Conservation (phyloP, 306 rosid genomes). For the Clitoria ternatea region DNA sequence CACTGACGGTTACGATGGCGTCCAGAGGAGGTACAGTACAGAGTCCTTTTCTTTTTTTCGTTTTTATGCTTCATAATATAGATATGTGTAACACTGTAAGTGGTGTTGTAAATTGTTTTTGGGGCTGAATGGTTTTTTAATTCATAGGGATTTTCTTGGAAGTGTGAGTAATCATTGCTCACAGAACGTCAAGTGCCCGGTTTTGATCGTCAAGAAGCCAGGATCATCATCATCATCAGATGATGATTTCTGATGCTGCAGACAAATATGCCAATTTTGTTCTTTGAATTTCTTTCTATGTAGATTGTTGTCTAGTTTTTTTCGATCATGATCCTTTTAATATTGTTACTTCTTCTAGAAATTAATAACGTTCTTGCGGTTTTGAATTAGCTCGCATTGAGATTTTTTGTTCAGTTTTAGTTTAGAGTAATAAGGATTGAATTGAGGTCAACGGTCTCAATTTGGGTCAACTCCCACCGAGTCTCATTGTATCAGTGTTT, state of each 20-base stretch:
- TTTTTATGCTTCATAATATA: neutral
- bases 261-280: neutral
- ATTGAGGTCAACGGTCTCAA: neutral
- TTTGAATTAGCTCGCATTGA: too few relatives aligned
- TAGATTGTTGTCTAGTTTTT: too few relatives aligned
- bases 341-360: neutral
- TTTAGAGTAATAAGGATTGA: neutral
- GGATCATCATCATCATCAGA: too few relatives aligned
- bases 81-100: neutral
- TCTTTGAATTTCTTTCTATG: neutral
- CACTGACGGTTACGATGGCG: constrained; percentile 52
- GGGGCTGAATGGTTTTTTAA: too few relatives aligned
- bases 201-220: constrained; percentile 69
- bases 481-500: neutral
- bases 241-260: neutral
- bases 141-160: constrained; percentile 60
- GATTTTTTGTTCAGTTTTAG: too few relatives aligned
- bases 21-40: constrained; percentile 51
- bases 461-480: neutral
- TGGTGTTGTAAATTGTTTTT: neutral
- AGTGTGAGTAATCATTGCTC: constrained; percentile 78
- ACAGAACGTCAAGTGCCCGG: constrained; percentile 64
- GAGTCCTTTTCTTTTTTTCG: neutral
- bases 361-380: too few relatives aligned
- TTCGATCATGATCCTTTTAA: too few relatives aligned